Conservation (phyloP, 2,329 filamentous ascomycete species). For the Rosellinia necatrix region DNA sequence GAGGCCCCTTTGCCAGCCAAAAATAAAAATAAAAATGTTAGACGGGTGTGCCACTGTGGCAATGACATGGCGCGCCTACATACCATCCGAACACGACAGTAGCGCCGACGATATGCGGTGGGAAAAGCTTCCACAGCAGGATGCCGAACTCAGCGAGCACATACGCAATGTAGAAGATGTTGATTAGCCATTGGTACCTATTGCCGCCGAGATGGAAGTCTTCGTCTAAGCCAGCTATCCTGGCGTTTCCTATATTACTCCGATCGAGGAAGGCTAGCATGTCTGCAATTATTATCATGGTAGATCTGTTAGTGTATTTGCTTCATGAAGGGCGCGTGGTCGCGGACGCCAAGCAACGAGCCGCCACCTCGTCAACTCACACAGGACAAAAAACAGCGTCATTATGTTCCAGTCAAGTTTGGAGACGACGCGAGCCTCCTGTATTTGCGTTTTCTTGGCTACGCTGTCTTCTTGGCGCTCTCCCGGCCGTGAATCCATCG, state of each 20-base stretch:
- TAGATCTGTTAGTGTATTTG: background rate
- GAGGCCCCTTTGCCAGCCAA: constrained; percentile 79
- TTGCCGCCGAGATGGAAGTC: constrained; percentile 56
- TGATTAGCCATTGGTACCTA: constrained; percentile 65
- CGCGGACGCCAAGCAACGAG: background rate
- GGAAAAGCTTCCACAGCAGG: constrained; percentile 63
- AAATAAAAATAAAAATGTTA: too few relatives aligned
- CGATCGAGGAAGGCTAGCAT: constrained; percentile 37
- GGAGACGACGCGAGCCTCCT: constrained; percentile 33
- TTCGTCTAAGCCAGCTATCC: constrained; percentile 64
- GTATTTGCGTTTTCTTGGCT: background rate
- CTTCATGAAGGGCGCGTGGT: background rate
- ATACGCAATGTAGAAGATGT: constrained; percentile 66
- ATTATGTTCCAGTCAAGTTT: constrained; percentile 36
- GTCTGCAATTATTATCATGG: constrained; percentile 27
- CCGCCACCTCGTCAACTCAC: constrained; percentile 25
- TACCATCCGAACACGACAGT: constrained; percentile 34
- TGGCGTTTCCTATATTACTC: constrained; percentile 51
- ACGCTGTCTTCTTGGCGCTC: background rate
- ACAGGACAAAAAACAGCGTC: constrained; percentile 34
- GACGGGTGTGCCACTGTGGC: background rate
- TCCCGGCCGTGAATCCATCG: background rate
- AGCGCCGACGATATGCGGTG: constrained; percentile 61
- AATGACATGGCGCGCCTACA: constrained; percentile 6
- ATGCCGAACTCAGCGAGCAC: constrained; percentile 68